Base-by-base conservation (phyloP, 1,284 basidiomycete genomes). In the Inonotus obliquus region DNA sequence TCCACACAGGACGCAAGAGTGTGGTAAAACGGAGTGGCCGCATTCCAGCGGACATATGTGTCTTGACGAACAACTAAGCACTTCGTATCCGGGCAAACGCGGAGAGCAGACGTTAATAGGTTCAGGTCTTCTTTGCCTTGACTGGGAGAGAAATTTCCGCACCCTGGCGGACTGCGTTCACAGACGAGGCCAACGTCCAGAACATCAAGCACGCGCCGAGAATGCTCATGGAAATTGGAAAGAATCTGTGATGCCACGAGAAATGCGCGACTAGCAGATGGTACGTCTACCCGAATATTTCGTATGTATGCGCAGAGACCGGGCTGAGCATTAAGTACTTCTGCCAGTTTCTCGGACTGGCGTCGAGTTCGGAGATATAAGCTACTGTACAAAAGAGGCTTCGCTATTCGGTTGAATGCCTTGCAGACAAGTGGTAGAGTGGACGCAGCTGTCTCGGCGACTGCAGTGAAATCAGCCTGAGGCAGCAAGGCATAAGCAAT, bases 361-460 rank as follows among this genome's bases (percentile, higher is more conserved):
- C 52, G 48, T 0, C 74, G 62, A 0, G 77, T 73, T 44, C 68
- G 71, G 45, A 86, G 67, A 65, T 75, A 72, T 38, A 84, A 65
- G 19, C 76, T 74, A 65, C 77, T 74, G 71, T 84, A 85, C 65
- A 82, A 74, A 21, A 83, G 72, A 4, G 82, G 82, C 0, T 77
- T 77, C 0, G 75, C 76, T 62, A 85, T 84, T 62, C 84, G 76
- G 41, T 77, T 69, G 72, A 85, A 83, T 32, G 73, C 65, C 44
- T 69, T 77, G 51, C 71, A 82, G 45, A 82, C 79, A 60, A 81
- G 76, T 9, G 85, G 76, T 0, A 77, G 75, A 2, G 79, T 75
- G 4, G 69, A 45, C 11, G 74, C 71, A 35, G 69, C 71, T 7
- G 69, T 23, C 45, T 67, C 49, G 64, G 17, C 13, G 13, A n/a